Evolutionary conservation across 495 filamentous ascomycete species (phyloP), one percentile per base, ranked within the genome.

Genomic region (Penicillium herquei): DNA sequence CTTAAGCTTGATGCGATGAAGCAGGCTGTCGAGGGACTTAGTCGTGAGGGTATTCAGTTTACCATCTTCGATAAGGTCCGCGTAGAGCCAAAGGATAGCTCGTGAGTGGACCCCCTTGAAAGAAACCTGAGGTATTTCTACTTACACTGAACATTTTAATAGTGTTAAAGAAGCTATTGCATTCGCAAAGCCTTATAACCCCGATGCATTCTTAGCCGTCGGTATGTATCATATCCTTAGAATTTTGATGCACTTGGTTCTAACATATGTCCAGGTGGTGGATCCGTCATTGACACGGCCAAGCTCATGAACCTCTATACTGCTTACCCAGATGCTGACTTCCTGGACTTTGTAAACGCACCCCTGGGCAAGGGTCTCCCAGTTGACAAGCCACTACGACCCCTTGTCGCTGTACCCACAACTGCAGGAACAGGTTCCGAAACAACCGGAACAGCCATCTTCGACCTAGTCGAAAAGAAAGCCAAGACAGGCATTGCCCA

Each of bases 231-330:
- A 45, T 17, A 8, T 0, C 14, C 4, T 0, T 4, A 10, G 31
- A 4, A n/a, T 35, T 40, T 11, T 18, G 32, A 30, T 17, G 47
- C 18, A 58, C 58, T 43, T n/a, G n/a, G n/a, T n/a, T 26, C 42
- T 31, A 17, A 31, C 30, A 52, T 55, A 35, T 41, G n/a, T 12
- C 26, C 16, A 78, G 76, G 76, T 44, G 76, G 88, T 49, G 88
- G 88, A 17, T 89, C 86, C 17, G 89, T 97, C 37, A 98, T 98
- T 62, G 94, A 98, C 74, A 98, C 94, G 1, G 92, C 94, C 34
- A 98, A 98, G 74, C 80, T 98, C 21, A 96, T 98, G 91, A 98
- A 98, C 68, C 83, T 98, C 1, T 98, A 97, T 73, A 88, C 85
- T 0, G 85, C 82, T 67, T 95, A 85, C 71, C 92, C 91, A 0